Conservation (phyloP, 225 moss, liverwort and hornwort species). For the Takakia lepidozioides region DNA sequence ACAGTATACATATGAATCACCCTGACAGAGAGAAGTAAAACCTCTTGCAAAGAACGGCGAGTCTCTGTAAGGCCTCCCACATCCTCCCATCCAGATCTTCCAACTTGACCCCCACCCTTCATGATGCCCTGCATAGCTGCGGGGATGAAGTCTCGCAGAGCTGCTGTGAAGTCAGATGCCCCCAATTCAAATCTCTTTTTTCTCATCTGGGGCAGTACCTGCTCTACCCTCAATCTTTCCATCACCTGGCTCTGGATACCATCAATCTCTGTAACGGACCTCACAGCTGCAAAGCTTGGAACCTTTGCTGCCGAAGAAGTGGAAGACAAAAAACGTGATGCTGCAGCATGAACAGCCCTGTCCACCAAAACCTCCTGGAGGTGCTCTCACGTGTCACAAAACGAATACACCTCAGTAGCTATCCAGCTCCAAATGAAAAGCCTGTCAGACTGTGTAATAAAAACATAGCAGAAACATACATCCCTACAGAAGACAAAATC, state of each 20-base stretch:
- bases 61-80: slow-evolving; percentile 87
- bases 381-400: too few relatives aligned
- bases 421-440: too few relatives aligned
- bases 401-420: too few relatives aligned
- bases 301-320: slow-evolving; percentile 7
- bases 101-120: slow-evolving; percentile 44
- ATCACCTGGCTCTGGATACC: slow-evolving; percentile 1
- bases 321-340: slow-evolving; percentile 71
- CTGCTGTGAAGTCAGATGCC: slow-evolving; percentile 58
- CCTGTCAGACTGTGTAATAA: too few relatives aligned
- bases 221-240: slow-evolving; percentile 28
- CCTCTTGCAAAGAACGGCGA: slow-evolving; percentile 75
- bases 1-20: too few relatives aligned
- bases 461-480: too few relatives aligned
- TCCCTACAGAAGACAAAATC: too few relatives aligned
- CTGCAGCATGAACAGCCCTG: slow-evolving; percentile 95
- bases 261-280: too few relatives aligned
- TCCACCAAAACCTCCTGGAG: slow-evolving; percentile 87
- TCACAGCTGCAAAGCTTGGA: neutral
- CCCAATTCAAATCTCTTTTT: slow-evolving; percentile 56
- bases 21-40: too few relatives aligned
- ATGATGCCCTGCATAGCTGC: slow-evolving; percentile 83
- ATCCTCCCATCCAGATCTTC: slow-evolving; percentile 81
- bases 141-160: slow-evolving; percentile 81
- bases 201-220: slow-evolving; percentile 14